Evolutionary conservation across 2,329 filamentous ascomycete species (phyloP).

Genomic region (Talaromyces piceae): DNA sequence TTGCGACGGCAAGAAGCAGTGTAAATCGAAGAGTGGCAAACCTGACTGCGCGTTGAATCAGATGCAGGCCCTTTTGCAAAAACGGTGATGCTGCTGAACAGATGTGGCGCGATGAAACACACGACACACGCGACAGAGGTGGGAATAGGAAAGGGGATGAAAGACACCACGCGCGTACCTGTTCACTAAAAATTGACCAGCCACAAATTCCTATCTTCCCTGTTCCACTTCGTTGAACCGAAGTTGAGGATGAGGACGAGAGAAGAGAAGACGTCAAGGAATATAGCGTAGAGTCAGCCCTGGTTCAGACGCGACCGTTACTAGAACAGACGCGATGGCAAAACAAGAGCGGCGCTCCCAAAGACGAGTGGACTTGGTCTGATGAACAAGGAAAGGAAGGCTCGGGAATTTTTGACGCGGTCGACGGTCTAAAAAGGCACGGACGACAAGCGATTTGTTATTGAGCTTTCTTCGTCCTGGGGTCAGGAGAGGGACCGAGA

Average conservation of each 20-base stretch:
- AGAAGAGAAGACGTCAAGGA: background rate
- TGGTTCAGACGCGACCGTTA: constrained; percentile 9
- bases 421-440: constrained; percentile 12
- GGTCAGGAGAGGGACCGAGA: constrained; percentile 25
- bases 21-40: constrained; percentile 55
- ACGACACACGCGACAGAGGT: background rate
- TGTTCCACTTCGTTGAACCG: background rate
- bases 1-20: constrained; percentile 44
- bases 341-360: constrained; percentile 7
- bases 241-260: background rate
- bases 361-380: constrained; percentile 8
- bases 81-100: constrained; percentile 21
- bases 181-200: constrained; percentile 13
- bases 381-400: constrained; percentile 9
- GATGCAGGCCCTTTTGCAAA: constrained; percentile 57
- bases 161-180: constrained; percentile 18
- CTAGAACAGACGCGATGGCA: constrained; percentile 12
- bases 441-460: constrained; percentile 13
- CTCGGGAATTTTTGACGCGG: constrained; percentile 11
- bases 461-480: constrained; percentile 5
- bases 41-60: constrained; percentile 81
- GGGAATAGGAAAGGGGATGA: constrained; percentile 1
- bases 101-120: background rate
- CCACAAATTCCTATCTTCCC: background rate
- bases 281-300: constrained; percentile 2